Conservation (phyloP, 78 protist genomes). For the Dictyostelium purpureum region DNA sequence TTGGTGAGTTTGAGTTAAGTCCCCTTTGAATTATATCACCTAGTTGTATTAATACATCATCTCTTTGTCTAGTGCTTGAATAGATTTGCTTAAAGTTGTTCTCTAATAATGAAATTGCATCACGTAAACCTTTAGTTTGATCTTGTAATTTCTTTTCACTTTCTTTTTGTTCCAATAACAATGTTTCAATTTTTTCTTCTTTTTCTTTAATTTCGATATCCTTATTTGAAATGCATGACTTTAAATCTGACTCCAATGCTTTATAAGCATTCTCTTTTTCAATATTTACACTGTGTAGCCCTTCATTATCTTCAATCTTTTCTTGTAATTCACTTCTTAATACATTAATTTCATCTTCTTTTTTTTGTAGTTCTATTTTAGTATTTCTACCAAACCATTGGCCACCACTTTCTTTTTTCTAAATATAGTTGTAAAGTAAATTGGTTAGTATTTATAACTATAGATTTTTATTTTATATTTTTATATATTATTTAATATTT, state of each 20-base stretch:
- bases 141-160: constrained; percentile 21
- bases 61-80: constrained; percentile 32
- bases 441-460: not conserved
- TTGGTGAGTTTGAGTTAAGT: constrained; percentile 23
- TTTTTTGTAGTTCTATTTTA: constrained; percentile 54
- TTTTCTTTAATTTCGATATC: constrained; percentile 26
- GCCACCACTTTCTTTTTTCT: constrained; percentile 44
- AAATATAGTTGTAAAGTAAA: not conserved
- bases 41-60: constrained; percentile 24
- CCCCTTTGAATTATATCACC: not conserved
- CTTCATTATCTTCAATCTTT: constrained; percentile 69
- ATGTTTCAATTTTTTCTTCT: constrained; percentile 1
- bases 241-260: constrained; percentile 15
- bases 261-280: constrained; percentile 71
- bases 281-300: constrained; percentile 46
- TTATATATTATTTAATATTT: not conserved
- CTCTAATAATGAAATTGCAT: not conserved
- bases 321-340: constrained; percentile 52
- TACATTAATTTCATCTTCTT: constrained; percentile 68
- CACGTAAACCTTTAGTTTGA: constrained; percentile 34
- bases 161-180: constrained; percentile 23
- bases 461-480: not conserved
- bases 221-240: not conserved
- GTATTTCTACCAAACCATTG: constrained; percentile 1
- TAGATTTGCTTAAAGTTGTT: not conserved